Base-by-base conservation (phyloP, 2,329 filamentous ascomycete genomes). In the Ceratocystis variospora region DNA sequence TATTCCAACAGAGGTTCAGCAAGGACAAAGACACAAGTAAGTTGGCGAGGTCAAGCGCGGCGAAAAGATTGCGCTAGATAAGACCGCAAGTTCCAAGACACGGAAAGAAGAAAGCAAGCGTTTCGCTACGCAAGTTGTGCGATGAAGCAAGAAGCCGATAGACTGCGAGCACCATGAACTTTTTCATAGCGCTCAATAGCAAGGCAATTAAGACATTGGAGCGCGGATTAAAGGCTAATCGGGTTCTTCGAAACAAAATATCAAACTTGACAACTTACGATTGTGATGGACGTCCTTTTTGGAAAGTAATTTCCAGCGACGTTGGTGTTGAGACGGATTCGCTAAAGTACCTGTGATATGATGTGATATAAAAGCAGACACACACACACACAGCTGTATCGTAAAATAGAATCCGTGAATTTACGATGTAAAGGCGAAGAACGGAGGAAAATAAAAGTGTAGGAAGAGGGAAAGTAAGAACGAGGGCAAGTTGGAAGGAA, bases 141-240 rank as follows among this genome's bases (percentile, higher is more conserved):
- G 55, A 59, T 59, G 25, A 59, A 59, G 28, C 55, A 59, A 59
- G 28, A 59, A 59, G 55, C 55, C 55, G 55, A 59, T 37, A 37
- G 28, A 19, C 17, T 3, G 12, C 55, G 55, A 22, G 25, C 28
- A 37, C 12, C 33, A 31, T 59, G 15, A n/a, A n/a, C 17, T n/a
- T 31, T 59, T 59, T 37, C 12, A 59, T 41, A 37, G 25, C 55
- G 55, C 25, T 31, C 17, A 17, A n/a, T 37, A 31, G 3, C 19
- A 37, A 37, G 19, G 7, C 19, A 37, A 12, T n/a, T 37, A 37
- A 59, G 55, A 59, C 55, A 59, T 59, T 59, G 55, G 25, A 37
- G 31, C 12, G 55, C 55, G 55, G 28, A 31, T 10, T 33, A 25
- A 33, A 59, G 55, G 55, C 55, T 17, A 59, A 37, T 31, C 25